Percentiles rank a stretch among this genome's conserved stretches.
Conservation (phyloP, 163 green algal species). For the Scenedesmus sp. region DNA sequence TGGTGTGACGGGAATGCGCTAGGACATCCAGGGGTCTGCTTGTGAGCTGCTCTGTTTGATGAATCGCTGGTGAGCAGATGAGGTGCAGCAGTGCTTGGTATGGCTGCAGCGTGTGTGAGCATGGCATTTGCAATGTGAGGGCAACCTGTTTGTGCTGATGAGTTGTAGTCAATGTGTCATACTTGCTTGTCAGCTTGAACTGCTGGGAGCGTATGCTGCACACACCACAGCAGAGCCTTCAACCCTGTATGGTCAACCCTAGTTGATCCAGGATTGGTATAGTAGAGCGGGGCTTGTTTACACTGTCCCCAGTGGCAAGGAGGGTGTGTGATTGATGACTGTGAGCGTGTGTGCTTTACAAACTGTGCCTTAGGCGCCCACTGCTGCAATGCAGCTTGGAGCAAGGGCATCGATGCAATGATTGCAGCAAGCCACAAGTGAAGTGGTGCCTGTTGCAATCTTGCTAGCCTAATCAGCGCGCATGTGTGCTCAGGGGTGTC, state of each 20-base stretch:
- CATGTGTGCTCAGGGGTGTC: background rate
- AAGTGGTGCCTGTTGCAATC: background rate
- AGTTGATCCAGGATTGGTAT: background rate
- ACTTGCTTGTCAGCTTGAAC: background rate
- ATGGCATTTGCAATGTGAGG: background rate
- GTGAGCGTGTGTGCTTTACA: background rate
- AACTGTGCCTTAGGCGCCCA: background rate
- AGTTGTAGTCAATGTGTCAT: background rate
- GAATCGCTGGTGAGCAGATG: background rate
- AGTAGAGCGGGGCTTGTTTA: background rate
- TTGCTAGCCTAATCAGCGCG: background rate
- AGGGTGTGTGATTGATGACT: too few relatives aligned
- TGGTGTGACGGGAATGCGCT: background rate
- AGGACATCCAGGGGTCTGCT: background rate
- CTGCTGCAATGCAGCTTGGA: background rate
- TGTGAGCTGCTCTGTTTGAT: too few relatives aligned
- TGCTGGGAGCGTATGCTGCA: background rate
- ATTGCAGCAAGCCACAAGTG: background rate
- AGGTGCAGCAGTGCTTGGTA: background rate
- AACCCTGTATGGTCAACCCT: background rate
- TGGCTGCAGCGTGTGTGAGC: background rate
- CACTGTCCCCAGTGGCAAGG: background rate
- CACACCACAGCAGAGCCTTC: background rate
- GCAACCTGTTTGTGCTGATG: background rate
- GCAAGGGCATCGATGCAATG: background rate